Conservation (phyloP, 2,329 filamentous ascomycete genomes). For the Laburnicola sp. region DNA sequence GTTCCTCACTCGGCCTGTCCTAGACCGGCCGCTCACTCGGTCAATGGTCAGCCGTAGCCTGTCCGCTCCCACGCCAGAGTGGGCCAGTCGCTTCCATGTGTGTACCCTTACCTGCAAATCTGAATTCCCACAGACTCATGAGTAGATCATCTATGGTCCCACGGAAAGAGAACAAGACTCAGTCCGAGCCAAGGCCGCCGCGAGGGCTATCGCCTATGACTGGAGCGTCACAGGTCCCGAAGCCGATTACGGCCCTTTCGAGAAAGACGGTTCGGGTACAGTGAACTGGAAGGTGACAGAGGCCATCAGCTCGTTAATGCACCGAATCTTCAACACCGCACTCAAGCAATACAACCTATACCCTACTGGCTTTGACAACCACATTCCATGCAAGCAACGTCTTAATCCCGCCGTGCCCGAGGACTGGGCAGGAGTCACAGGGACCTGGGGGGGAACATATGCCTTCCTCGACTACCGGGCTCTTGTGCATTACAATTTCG, state of each 20-base stretch:
- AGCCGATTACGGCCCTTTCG: slow-evolving; percentile 26
- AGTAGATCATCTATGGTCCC: slow-evolving; percentile 21
- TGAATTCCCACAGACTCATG: not conserved
- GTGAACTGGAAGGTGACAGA: slow-evolving; percentile 26
- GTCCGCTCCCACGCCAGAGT: slow-evolving; percentile 13
- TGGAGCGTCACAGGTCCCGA: slow-evolving; percentile 19
- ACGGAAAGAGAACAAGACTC: slow-evolving; percentile 24
- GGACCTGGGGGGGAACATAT: slow-evolving; percentile 27
- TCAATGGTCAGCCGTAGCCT: slow-evolving; percentile 14
- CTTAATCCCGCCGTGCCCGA: slow-evolving; percentile 1
- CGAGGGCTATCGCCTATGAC: slow-evolving; percentile 27
- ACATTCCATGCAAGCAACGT: slow-evolving; percentile 15
- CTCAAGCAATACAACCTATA: slow-evolving; percentile 5
- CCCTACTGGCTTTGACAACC: slow-evolving; percentile 20
- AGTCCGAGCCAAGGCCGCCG: slow-evolving; percentile 16
- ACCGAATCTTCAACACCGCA: slow-evolving; percentile 18
- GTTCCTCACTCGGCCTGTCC: slow-evolving; percentile 6
- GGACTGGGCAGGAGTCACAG: slow-evolving; percentile 29
- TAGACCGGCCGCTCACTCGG: slow-evolving; percentile 20
- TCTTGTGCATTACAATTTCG: slow-evolving; percentile 27
- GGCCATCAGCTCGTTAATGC: slow-evolving; percentile 27
- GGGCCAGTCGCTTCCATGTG: slow-evolving; percentile 28
- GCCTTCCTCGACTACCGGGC: slow-evolving; percentile 28
- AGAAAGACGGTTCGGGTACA: slow-evolving; percentile 18
- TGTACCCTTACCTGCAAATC: not conserved